Percentiles rank a stretch among this genome's conserved stretches.
These are phyloP conservation scores for Crithidia sp. DNA, from an alignment of 208 protist genomes.

Conservation along the genomic window DNA sequence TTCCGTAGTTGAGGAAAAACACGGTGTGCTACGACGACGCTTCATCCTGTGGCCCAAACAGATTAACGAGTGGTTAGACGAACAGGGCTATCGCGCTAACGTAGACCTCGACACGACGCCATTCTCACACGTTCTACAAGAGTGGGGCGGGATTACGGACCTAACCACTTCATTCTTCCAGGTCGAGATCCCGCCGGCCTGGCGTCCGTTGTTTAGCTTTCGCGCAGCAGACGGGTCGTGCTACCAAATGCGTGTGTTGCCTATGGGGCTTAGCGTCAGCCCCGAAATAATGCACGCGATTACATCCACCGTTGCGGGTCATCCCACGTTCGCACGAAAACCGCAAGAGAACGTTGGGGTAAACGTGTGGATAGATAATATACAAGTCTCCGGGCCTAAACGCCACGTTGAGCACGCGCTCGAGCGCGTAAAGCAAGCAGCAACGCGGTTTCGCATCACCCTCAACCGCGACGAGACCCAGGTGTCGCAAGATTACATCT, in stretches of 20 bases:
- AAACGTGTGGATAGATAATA: conserved; percentile 42
- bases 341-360: conserved; percentile 9
- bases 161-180: conserved; percentile 9
- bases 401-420: conserved; percentile 11
- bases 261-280: conserved; percentile 32
- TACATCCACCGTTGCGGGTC: conserved; percentile 20
- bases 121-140: conserved; percentile 10
- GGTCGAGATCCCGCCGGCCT: not conserved
- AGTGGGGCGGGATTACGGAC: conserved; percentile 19
- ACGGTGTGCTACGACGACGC: conserved; percentile 2
- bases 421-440: conserved; percentile 4
- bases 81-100: conserved; percentile 9
- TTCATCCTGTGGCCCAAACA: conserved; percentile 30
- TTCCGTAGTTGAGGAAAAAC: conserved; percentile 22
- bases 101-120: conserved; percentile 3
- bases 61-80: conserved; percentile 15
- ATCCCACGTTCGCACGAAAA: conserved; percentile 4
- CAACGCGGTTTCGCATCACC: not conserved
- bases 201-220: conserved; percentile 14
- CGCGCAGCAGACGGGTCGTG: not conserved
- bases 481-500: conserved; percentile 19
- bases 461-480: conserved; percentile 21
- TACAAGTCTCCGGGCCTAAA: conserved; percentile 28
- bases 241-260: conserved; percentile 22
- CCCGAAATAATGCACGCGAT: conserved; percentile 36